Base-by-base conservation (phyloP, 2,329 filamentous ascomycete genomes). In the Tolypocladium ophioglossoides region DNA sequence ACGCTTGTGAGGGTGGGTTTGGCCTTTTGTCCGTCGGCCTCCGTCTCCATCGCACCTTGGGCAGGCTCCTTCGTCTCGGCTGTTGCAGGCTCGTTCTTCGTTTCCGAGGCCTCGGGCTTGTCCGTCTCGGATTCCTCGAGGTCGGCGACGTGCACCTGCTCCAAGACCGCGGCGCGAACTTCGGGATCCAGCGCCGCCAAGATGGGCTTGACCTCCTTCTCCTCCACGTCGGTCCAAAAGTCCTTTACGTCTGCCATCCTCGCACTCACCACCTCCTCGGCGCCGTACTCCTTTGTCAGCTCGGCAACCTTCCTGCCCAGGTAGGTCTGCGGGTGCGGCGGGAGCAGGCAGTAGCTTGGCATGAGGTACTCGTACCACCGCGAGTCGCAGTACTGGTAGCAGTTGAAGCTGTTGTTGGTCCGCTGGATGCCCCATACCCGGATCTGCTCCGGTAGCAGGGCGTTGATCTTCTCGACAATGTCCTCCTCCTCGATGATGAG, bases 281-380 rank as follows among this genome's bases (percentile, higher is more conserved):
- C 83, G 1, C 83, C 84, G 52, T 86, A 81, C 67, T 89, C 83
- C 66, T 87, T 84, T 0, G 89, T 89, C 52, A 84, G 75, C 63
- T 92, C 83, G n/a, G 83, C 79, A n/a, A 95, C 74, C 66, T 90
- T 89, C 71, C 86, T 88, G 10, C 89, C 91, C 38, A 99, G 71
- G 67, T 82, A 96, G 57, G 89, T 95, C 58, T 86, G 85, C 0
- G 91, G 91, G 67, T 97, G 91, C 0, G 94, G 94, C 22, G 94
- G 94, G 35, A 99, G 74, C 62, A 99, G 88, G 54, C 88, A 90
- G 71, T 97, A 91, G 44, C 88, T 94, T 2, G 94, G 94, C 69
- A 99, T 89, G 52, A 99, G 77, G 67, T 99, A 99, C 73, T 99
- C 94, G 72, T 99, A 99, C 78, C 91, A 95, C 61, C 94, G 80